These are phyloP conservation scores for Phialophora chinensis DNA, from an alignment of 2,329 filamentous ascomycete genomes.

Conservation along the genomic window DNA sequence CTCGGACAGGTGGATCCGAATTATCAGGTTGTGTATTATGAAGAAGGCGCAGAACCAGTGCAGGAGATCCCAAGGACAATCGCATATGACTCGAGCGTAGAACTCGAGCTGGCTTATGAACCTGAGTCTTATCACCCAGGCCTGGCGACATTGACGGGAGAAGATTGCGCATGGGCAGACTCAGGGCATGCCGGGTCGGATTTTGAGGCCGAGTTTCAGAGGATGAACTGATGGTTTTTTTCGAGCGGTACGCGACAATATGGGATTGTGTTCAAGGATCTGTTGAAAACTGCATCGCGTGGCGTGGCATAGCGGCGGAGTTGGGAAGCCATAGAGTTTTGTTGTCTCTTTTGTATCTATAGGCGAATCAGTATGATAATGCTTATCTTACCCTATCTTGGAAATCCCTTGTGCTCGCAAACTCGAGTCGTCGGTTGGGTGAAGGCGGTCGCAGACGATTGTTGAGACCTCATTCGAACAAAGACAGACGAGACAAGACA, in stretches of 20 bases:
- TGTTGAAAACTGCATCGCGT: background rate
- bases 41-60: slow-evolving; percentile 40
- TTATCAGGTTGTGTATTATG: slow-evolving; percentile 40
- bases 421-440: background rate
- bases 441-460: background rate
- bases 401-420: background rate
- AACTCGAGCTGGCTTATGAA: slow-evolving; percentile 33
- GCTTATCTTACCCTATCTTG: background rate
- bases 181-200: slow-evolving; percentile 29
- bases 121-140: slow-evolving; percentile 39
- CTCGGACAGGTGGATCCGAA: slow-evolving; percentile 43
- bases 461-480: background rate
- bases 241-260: background rate
- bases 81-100: slow-evolving; percentile 35
- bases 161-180: slow-evolving; percentile 44
- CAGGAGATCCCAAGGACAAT: slow-evolving; percentile 31
- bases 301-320: slow-evolving; percentile 25
- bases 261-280: background rate
- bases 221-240: slow-evolving; percentile 24
- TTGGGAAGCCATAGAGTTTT: slow-evolving; percentile 13
- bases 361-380: slow-evolving; percentile 9
- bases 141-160: slow-evolving; percentile 45
- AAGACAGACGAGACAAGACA: background rate
- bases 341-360: slow-evolving; percentile 4
- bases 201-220: slow-evolving; percentile 39